phyloP scores from a whole-genome alignment of 257 asterid genomes.

The Avicennia marina region DNA sequence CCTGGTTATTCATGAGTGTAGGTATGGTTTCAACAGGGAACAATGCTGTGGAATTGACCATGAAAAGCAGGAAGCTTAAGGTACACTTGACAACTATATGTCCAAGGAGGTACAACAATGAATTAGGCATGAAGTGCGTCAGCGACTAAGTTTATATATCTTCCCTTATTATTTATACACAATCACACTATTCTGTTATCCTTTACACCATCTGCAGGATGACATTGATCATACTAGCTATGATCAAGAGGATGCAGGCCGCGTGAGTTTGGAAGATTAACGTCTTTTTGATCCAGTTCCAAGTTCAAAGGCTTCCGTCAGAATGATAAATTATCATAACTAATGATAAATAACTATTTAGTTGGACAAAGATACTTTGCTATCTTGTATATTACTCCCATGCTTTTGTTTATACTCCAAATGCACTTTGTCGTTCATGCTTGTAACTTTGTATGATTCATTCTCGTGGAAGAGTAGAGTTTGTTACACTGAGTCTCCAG shows the following conservation, averaged over 20 bases:
- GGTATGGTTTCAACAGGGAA: conserved; percentile 10
- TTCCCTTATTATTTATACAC: background rate
- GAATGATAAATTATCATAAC: too few relatives aligned
- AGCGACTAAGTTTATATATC: background rate
- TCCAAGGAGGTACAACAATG: background rate
- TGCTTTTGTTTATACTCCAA: background rate
- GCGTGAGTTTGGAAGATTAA: too few relatives aligned
- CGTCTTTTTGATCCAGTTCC: too few relatives aligned
- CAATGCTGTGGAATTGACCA: conserved; percentile 8
- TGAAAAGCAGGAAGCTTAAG: conserved; percentile 55
- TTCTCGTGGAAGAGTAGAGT: conserved; percentile 8
- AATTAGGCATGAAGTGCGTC: background rate
- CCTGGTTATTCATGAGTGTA: conserved; percentile 4
- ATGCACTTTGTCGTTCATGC: conserved; percentile 16
- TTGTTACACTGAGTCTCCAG: background rate
- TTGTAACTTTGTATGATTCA: conserved; percentile 8
- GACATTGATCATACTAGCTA: too few relatives aligned
- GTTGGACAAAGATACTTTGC: conserved; percentile 11
- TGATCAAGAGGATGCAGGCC: too few relatives aligned
- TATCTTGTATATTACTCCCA: background rate
- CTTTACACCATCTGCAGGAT: conserved; percentile 27
- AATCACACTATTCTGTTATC: background rate
- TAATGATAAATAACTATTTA: conserved; percentile 18
- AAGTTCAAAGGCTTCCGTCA: too few relatives aligned
- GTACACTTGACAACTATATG: conserved; percentile 21